Percentiles rank a stretch among this genome's conserved stretches.
Conservation (phyloP, 805 yeast genomes). For the Kodamaea sagamina region DNA sequence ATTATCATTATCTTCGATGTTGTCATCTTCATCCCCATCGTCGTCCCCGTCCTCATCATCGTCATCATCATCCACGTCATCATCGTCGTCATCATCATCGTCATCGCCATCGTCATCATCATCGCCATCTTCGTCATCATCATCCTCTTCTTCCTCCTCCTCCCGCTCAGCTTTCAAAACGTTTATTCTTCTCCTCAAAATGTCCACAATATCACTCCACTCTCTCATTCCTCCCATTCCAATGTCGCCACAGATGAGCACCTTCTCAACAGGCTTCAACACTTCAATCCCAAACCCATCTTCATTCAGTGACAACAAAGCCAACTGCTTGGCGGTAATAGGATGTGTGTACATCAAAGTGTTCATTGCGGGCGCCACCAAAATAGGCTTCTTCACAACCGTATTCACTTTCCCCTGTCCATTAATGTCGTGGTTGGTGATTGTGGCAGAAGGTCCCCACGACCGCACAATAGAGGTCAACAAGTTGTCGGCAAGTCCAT, state of each 20-base stretch:
- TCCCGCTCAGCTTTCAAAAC: conserved; percentile 30
- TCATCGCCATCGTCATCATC: conserved; percentile 40
- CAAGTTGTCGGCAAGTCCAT: conserved; percentile 47
- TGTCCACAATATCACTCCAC: conserved; percentile 48
- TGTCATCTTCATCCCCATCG: conserved; percentile 34
- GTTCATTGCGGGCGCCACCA: conserved; percentile 52
- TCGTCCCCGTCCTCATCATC: conserved; percentile 38
- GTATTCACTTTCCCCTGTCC: neutral
- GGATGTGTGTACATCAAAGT: conserved; percentile 52
- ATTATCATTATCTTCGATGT: conserved; percentile 38
- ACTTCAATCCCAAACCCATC: conserved; percentile 46
- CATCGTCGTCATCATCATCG: conserved; percentile 41
- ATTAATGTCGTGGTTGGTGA: conserved; percentile 10
- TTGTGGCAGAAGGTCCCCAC: conserved; percentile 37
- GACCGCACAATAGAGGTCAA: conserved; percentile 44
- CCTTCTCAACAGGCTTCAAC: conserved; percentile 49
- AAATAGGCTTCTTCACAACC: conserved; percentile 39
- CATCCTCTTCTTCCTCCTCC: conserved; percentile 36
- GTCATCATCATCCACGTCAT: conserved; percentile 34
- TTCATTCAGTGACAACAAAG: conserved; percentile 33
- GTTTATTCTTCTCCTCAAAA: conserved; percentile 37
- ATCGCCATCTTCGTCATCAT: conserved; percentile 35
- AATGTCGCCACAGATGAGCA: conserved; percentile 49
- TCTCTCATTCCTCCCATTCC: conserved; percentile 55
- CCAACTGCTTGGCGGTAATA: conserved; percentile 42